A percentile compares a stretch with the other conserved stretches of the same genome.
phyloP scores from a whole-genome alignment of 2,329 filamentous ascomycete genomes.

The Intubia oerlemansii region DNA sequence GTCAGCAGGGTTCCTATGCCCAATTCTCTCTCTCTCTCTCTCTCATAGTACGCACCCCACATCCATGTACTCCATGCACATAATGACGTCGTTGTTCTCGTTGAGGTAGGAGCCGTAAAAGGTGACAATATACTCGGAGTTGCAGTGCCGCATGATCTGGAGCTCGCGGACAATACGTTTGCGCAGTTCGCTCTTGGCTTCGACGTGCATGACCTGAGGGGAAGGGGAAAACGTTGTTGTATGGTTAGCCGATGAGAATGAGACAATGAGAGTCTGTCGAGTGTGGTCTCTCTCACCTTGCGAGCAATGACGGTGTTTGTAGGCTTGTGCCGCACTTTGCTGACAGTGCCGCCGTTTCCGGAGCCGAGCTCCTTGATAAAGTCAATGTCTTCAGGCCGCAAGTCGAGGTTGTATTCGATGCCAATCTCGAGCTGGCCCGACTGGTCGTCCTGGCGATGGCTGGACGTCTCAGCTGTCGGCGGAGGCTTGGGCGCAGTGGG shows the following conservation, averaged over 20 bases:
- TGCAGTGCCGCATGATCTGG: slow-evolving; percentile 96
- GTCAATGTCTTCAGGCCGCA: slow-evolving; percentile 79
- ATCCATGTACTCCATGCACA: slow-evolving; percentile 99
- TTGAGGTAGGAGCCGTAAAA: slow-evolving; percentile 97
- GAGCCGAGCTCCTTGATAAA: slow-evolving; percentile 86
- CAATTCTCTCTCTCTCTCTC: not conserved
- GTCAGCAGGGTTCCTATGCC: too few species aligned
- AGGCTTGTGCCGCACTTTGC: slow-evolving; percentile 87
- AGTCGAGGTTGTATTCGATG: slow-evolving; percentile 85
- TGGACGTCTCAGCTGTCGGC: slow-evolving; percentile 51
- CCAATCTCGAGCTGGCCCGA: slow-evolving; percentile 74
- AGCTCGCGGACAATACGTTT: slow-evolving; percentile 94
- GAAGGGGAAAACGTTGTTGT: too few species aligned
- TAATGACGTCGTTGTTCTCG: slow-evolving; percentile 89
- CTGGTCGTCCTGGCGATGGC: slow-evolving; percentile 35
- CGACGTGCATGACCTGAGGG: slow-evolving; percentile 91
- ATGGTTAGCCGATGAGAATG: too few species aligned
- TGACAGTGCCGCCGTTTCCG: slow-evolving; percentile 93
- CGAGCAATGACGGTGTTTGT: slow-evolving; percentile 94
- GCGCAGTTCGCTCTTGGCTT: slow-evolving; percentile 90
- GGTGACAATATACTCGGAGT: slow-evolving; percentile 89
- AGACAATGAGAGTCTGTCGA: too few species aligned
- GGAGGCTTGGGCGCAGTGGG: slow-evolving; percentile 52
- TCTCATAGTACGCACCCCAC: slow-evolving; percentile 48
- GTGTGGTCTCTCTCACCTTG: slow-evolving; percentile 45